Base-by-base conservation (phyloP, 768 basidiomycete species). In the Lyophyllum semitale region DNA sequence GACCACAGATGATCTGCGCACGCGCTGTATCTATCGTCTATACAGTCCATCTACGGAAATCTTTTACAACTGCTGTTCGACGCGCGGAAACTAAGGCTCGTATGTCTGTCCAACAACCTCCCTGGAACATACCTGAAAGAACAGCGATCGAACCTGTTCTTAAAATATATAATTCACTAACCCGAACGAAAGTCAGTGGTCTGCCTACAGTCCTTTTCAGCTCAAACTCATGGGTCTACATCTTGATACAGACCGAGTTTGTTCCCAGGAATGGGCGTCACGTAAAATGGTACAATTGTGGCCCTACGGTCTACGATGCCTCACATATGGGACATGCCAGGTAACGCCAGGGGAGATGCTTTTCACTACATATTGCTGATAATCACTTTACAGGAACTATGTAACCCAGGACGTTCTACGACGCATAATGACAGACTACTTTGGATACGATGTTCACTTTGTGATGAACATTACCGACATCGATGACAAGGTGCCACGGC, bases 391-490 rank as follows among this genome's bases (percentile, higher is more conserved):
- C 60, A 97, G 96, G 66, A 98, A 97, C 77, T 99, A 99, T 74
- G 89, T 98, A 29, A 93, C 94, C 1, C 93, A 96, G 71, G 95
- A 98, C 70, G 83, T 96, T 59, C 76, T 98, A 33, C 80, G 95
- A 51, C 78, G 97, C 46, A 92, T 99, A 48, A 77, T 98, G 78
- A 80, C 88, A 1, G 94, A 98, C 74, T 98, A 96, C 73, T 98
- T 98, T 73, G 91, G 92, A 23, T 98, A 95, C 66, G 92, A 98
- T 67, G 89, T 99, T 53, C 93, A 98, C 69, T 97, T 98, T 67
- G 96, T 98, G 42, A 97, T 97, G 94, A 99, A 99, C 71, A 85
- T 99, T 63, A 99, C 97, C 4, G 96, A 99, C 71, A 97, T 99
- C 58, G 97, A 99, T 66, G 97, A 98, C 81, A 99, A 99, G 85